Percentiles rank a stretch among this genome's conserved stretches.
Evolutionary conservation across 306 rosid species (phyloP).

Genomic region (Prinsepia uniflora): DNA sequence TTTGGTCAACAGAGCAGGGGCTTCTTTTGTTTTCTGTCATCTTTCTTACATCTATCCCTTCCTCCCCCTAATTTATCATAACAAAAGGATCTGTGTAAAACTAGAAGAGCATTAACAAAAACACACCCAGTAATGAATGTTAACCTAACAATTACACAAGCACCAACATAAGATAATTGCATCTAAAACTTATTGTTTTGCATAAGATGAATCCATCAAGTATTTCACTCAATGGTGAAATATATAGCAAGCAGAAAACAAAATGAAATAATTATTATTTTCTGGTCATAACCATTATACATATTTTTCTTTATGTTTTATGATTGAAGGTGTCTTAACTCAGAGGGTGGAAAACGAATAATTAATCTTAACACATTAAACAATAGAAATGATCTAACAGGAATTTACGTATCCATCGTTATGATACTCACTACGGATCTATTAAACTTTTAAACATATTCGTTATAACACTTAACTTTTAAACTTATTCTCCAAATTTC

Average conservation of each 20-base stretch:
- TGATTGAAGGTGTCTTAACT: neutral
- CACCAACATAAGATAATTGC: neutral
- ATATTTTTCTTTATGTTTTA: neutral
- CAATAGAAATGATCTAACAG: neutral
- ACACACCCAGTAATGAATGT: neutral
- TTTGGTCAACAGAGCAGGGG: constrained; percentile 78
- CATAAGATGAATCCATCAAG: neutral
- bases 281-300: neutral
- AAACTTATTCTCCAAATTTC: neutral
- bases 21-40: constrained; percentile 83
- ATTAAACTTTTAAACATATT: neutral
- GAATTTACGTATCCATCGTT: neutral
- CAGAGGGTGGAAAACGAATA: neutral
- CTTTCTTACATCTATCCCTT: constrained; percentile 66
- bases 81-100: constrained; percentile 15
- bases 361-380: neutral
- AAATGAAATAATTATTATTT: neutral
- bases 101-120: constrained; percentile 5
- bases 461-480: neutral
- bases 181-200: neutral
- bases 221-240: neutral
- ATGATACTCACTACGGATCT: neutral
- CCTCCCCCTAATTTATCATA: constrained; percentile 48
- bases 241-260: neutral
- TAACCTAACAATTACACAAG: neutral